Conservation (phyloP, 2,329 filamentous ascomycete genomes). For the Elsinoe perseae region DNA sequence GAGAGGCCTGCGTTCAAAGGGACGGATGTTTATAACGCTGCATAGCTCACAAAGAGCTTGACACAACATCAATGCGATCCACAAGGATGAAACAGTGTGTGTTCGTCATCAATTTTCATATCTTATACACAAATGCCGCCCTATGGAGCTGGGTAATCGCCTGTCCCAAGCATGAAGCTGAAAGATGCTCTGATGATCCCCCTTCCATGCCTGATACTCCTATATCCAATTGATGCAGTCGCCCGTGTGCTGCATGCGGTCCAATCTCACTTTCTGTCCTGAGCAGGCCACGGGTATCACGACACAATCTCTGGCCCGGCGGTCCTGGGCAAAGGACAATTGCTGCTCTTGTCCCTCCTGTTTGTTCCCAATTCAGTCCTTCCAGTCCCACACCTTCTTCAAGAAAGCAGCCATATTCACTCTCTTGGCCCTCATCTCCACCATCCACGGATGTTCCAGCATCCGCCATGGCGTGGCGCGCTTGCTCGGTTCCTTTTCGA, state of each 20-base stretch:
- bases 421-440: conserved; percentile 89
- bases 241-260: not conserved
- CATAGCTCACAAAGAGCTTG: not conserved
- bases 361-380: conserved; percentile 46
- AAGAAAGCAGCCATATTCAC: conserved; percentile 97
- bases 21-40: not conserved
- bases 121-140: conserved; percentile 3
- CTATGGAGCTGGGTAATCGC: not conserved
- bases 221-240: not conserved
- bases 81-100: not conserved
- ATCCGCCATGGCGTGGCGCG: conserved; percentile 96
- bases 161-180: not conserved
- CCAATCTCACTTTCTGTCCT: not conserved
- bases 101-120: conserved; percentile 1
- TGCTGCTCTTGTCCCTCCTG: too few relatives aligned
- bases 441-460: conserved; percentile 98
- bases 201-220: not conserved
- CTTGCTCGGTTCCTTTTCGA: conserved; percentile 84
- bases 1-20: not conserved
- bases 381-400: conserved; percentile 94
- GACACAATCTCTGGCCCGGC: too few relatives aligned
- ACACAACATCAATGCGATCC: not conserved
- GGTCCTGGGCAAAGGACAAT: too few relatives aligned
- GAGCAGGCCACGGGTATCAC: not conserved
- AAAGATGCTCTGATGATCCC: not conserved